phyloP scores from a whole-genome alignment of 805 yeast genomes.

The Lipomyces starkeyi region DNA sequence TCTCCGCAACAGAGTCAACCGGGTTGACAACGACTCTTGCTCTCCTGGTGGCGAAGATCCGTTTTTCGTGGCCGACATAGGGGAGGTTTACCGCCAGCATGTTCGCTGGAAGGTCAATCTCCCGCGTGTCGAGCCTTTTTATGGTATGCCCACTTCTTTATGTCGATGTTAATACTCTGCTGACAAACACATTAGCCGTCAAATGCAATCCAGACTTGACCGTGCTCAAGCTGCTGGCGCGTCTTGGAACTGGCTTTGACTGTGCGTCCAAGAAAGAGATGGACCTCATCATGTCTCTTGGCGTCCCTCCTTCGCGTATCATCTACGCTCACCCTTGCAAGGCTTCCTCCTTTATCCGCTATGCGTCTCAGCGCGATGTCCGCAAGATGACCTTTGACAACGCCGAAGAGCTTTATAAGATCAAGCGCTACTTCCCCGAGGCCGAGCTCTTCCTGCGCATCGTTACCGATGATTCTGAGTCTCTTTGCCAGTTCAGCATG shows the following conservation, averaged over 20 bases:
- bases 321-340: conserved; percentile 96
- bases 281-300: conserved; percentile 63
- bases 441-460: conserved; percentile 78
- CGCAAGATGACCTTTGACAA: conserved; percentile 88
- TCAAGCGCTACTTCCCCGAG: conserved; percentile 68
- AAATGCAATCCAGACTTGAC: conserved; percentile 82
- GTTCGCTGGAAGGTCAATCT: conserved; percentile 66
- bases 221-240: conserved; percentile 62
- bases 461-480: conserved; percentile 85
- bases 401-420: conserved; percentile 78
- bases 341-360: conserved; percentile 78
- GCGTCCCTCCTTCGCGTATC: conserved; percentile 68
- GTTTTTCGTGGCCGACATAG: conserved; percentile 86
- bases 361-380: conserved; percentile 63
- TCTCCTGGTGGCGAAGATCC: conserved; percentile 82
- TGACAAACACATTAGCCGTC: conserved; percentile 60
- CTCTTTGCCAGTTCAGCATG: conserved; percentile 83
- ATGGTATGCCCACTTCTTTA: conserved; percentile 44
- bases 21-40: conserved; percentile 62
- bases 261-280: conserved; percentile 93
- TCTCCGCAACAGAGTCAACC: conserved; percentile 30
- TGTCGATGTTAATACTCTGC: background rate
- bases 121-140: conserved; percentile 83
- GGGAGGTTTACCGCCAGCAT: conserved; percentile 67
- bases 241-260: conserved; percentile 79